A percentile compares a stretch with the other conserved stretches of the same genome.
Conservation (phyloP, 2,329 filamentous ascomycete species). For the Penicillium sp. region DNA sequence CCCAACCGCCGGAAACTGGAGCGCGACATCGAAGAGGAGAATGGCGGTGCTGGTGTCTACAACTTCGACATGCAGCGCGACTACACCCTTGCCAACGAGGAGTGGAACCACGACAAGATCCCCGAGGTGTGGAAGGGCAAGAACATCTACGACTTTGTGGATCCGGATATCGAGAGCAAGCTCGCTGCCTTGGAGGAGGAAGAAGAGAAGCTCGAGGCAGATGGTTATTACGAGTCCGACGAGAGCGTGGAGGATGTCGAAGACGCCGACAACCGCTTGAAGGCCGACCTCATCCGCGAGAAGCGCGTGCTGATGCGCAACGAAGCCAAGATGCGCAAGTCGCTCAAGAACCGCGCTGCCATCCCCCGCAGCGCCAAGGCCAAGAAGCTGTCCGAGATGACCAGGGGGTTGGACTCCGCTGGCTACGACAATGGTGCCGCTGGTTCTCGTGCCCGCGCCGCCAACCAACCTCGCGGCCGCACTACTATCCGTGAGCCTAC, state of each 20-base stretch:
- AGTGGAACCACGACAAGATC: slow-evolving; percentile 96
- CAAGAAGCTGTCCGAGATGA: slow-evolving; percentile 82
- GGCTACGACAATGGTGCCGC: slow-evolving; percentile 80
- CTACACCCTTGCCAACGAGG: slow-evolving; percentile 80
- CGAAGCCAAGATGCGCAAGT: slow-evolving; percentile 91
- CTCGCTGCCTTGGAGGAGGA: slow-evolving; percentile 89
- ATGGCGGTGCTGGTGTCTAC: slow-evolving; percentile 93
- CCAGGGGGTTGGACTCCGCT: slow-evolving; percentile 77
- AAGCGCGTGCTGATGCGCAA: slow-evolving; percentile 91
- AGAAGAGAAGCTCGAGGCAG: slow-evolving; percentile 85
- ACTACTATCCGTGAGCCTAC: slow-evolving; percentile 63
- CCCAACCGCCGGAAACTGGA: slow-evolving; percentile 78
- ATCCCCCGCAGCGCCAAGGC: slow-evolving; percentile 81
- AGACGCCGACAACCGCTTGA: slow-evolving; percentile 81
- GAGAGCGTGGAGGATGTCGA: slow-evolving; percentile 81
- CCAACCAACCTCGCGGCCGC: slow-evolving; percentile 60
- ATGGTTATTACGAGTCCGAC: slow-evolving; percentile 91
- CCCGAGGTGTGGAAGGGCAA: slow-evolving; percentile 92
- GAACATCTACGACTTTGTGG: slow-evolving; percentile 96
- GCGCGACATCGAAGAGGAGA: slow-evolving; percentile 83
- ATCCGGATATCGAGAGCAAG: slow-evolving; percentile 94
- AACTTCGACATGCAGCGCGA: slow-evolving; percentile 88
- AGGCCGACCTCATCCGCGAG: slow-evolving; percentile 93
- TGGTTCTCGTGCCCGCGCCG: slow-evolving; percentile 64
- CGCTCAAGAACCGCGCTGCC: slow-evolving; percentile 92